These are phyloP conservation scores for Trichoderma sp. DNA, from an alignment of 2,329 filamentous ascomycete species.

Conservation along the genomic window DNA sequence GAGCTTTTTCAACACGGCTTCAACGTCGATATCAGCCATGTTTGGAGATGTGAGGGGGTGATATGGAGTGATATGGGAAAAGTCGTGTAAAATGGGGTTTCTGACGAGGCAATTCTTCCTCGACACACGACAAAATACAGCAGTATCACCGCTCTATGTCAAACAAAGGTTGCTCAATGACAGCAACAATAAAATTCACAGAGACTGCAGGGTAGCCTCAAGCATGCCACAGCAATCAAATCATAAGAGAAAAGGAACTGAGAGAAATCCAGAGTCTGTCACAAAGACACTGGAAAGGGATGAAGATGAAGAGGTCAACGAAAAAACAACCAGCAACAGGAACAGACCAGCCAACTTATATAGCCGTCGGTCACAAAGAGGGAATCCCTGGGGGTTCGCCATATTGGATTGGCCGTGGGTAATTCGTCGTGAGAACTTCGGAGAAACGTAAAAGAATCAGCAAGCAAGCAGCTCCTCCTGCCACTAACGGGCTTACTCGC, in stretches of 20 bases:
- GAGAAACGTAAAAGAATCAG: constrained; percentile 3
- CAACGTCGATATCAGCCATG: constrained; percentile 54
- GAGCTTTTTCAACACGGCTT: constrained; percentile 53
- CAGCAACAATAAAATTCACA: background rate
- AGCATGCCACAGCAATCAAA: background rate
- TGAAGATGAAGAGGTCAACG: background rate
- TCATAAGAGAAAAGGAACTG: background rate
- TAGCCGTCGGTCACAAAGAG: constrained; percentile 4
- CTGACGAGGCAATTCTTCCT: background rate
- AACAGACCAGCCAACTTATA: constrained; percentile 2
- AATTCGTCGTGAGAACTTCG: constrained; percentile 2
- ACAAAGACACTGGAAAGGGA: background rate
- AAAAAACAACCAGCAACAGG: background rate
- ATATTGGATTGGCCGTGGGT: background rate
- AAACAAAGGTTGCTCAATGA: background rate
- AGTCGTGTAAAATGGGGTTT: background rate
- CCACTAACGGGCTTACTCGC: constrained; percentile 10
- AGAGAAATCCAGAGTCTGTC: background rate
- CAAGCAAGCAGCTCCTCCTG: background rate
- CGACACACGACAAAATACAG: background rate
- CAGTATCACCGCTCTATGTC: background rate
- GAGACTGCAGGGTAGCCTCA: background rate
- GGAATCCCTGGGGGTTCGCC: background rate
- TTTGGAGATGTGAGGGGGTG: background rate
- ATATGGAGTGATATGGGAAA: background rate